Conservation (phyloP, 345 rosid species). For the Populus davidiana region DNA sequence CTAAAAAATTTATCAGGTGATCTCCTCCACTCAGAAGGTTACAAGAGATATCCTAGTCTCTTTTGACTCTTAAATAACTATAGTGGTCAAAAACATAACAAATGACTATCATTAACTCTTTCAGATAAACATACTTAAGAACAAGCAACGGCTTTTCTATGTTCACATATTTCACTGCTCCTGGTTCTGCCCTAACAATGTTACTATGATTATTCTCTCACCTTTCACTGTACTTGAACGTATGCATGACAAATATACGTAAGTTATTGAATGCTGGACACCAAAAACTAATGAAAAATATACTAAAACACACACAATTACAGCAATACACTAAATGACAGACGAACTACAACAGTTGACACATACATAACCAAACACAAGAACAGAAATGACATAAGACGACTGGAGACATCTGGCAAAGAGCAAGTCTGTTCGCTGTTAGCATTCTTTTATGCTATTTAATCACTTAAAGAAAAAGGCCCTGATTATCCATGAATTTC, state of each 20-base stretch:
- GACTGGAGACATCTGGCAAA: not conserved
- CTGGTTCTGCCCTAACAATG: not conserved
- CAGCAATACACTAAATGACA: too few species aligned
- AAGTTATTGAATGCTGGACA: not conserved
- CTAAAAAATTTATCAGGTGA: not conserved
- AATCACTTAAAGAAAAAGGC: not conserved
- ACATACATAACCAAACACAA: not conserved
- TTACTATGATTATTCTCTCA: not conserved
- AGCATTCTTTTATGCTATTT: too few species aligned
- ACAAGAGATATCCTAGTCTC: not conserved
- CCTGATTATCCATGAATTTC: not conserved
- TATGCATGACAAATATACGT: not conserved
- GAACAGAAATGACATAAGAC: not conserved
- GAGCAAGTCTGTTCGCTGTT: not conserved
- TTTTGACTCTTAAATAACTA: not conserved
- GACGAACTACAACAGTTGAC: not conserved
- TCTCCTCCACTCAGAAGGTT: not conserved
- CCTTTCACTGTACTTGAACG: not conserved
- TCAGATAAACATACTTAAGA: not conserved
- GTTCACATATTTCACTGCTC: not conserved
- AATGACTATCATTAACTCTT: not conserved
- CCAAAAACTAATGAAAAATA: not conserved
- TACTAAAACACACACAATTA: not conserved
- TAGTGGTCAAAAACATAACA: not conserved
- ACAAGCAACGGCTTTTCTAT: not conserved